phyloP scores from a whole-genome alignment of 176 grass and related monocot species.

The Bothriochloa decipiens region DNA sequence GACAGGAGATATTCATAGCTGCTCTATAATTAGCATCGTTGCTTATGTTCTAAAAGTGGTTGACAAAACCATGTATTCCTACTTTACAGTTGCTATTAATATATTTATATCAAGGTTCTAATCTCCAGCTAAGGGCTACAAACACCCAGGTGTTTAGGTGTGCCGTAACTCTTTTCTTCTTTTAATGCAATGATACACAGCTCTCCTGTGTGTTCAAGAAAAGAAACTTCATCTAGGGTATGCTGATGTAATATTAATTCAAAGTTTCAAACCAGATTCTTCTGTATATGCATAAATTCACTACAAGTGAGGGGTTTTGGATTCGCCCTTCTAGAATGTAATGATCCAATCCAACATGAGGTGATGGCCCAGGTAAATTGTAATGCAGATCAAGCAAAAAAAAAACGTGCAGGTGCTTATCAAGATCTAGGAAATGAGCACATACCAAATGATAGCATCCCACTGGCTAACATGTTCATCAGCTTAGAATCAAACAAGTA shows the following conservation, averaged over 20 bases:
- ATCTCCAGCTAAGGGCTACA: neutral
- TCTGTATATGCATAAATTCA: slow-evolving; percentile 7
- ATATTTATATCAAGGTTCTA: neutral
- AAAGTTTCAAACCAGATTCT: neutral
- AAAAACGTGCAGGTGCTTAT: slow-evolving; percentile 11
- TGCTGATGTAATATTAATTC: neutral
- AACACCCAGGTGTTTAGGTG: neutral
- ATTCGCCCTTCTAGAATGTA: neutral
- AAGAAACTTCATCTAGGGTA: neutral
- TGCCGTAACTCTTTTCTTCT: neutral
- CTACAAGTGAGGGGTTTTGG: neutral
- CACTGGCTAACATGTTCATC: neutral
- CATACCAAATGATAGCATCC: slow-evolving; percentile 24
- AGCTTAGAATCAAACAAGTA: neutral
- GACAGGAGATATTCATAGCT: slow-evolving; percentile 15
- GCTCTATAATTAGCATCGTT: slow-evolving; percentile 25
- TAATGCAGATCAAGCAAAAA: slow-evolving; percentile 32
- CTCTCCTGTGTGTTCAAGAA: neutral
- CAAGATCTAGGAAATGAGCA: neutral
- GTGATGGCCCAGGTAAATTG: neutral
- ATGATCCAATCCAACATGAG: slow-evolving; percentile 3
- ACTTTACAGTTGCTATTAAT: neutral
- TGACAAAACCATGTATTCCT: slow-evolving; percentile 17
- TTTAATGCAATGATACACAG: neutral
- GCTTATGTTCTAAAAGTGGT: slow-evolving; percentile 11